These are phyloP conservation scores for Heterobasidion annosum DNA, from an alignment of 1,284 basidiomycete genomes.

Conservation along the genomic window DNA sequence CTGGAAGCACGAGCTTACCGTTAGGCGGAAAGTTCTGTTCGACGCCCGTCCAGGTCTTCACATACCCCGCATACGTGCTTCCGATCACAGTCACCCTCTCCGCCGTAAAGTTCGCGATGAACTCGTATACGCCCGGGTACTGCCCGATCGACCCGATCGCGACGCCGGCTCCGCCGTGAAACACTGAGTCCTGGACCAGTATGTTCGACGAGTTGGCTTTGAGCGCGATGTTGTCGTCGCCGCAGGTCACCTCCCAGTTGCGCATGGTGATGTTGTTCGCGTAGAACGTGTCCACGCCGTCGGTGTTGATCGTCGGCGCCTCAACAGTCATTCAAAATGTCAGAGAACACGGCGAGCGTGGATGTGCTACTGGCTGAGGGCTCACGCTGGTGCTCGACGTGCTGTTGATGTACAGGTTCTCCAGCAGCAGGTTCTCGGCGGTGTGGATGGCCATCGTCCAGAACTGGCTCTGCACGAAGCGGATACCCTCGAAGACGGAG, in stretches of 20 bases:
- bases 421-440: slow-evolving; percentile 20
- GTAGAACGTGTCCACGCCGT: slow-evolving; percentile 24
- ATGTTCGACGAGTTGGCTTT: slow-evolving; percentile 28
- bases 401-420: slow-evolving; percentile 24
- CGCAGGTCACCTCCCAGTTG: slow-evolving; percentile 21
- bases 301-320: slow-evolving; percentile 22
- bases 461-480: slow-evolving; percentile 26
- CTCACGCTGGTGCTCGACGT: slow-evolving; percentile 20
- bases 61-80: slow-evolving; percentile 17
- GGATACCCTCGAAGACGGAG: slow-evolving; percentile 19
- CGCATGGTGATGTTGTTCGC: slow-evolving; percentile 22
- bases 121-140: slow-evolving; percentile 18
- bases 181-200: slow-evolving; percentile 23
- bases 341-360: neutral
- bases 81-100: slow-evolving; percentile 14
- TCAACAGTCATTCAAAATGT: slow-evolving; percentile 2
- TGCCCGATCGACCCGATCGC: slow-evolving; percentile 23
- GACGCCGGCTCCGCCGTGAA: slow-evolving; percentile 22
- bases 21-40: slow-evolving; percentile 22
- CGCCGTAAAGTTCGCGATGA: slow-evolving; percentile 23
- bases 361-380: neutral
- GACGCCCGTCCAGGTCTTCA: slow-evolving; percentile 23
- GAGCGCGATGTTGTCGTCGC: slow-evolving; percentile 21
- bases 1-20: slow-evolving; percentile 6
- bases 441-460: slow-evolving; percentile 25